Evolutionary conservation across 805 yeast genomes (phyloP), one percentile per base, ranked within the genome.

Genomic region (Tanozyma kutaoensis): DNA sequence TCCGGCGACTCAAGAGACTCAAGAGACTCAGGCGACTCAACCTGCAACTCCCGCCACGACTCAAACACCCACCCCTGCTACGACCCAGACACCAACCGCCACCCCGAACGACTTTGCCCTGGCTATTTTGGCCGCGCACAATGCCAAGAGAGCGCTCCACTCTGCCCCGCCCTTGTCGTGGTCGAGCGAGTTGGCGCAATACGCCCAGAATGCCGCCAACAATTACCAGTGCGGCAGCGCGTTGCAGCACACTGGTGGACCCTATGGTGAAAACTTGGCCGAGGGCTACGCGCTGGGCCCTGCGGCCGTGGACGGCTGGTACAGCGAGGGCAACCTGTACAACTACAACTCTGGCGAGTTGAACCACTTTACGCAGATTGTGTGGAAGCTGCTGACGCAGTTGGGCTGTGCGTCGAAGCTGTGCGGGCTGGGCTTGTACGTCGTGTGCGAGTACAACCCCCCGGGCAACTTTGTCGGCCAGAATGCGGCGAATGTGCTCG

Each of bases 331-430:
- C n/a, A 17, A 12, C 7, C 22, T 15, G 23, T 39, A 37, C 29
- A 34, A 35, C 27, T 39, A 35, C 34, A 15, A 27, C 13, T 20
- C 17, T 15, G 29, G 22, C 12, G n/a, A n/a, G n/a, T 29, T 53
- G 30, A 51, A 57, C 38, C 94, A 82, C 51, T 82, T 79, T 54
- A 78, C 93, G 13, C 91, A 79, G 48, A 56, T 81, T 24, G 69
- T 81, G 18, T 81, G 94, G 94, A 65, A 61, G 36, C 48, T 55
- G 15, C 57, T 81, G 17, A 59, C 72, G 8, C 48, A 59, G 36
- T 30, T 81, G 11, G 94, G 93, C 12, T 81, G 94, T 56, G 91
- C 77, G 28, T 55, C 60, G 49, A 73, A 70, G 44, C 47, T 62
- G 37, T 79, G 94, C 55, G 35, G 48, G 14, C 32, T 52, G n/a